Evolutionary conservation across 163 green algal genomes (phyloP).

Genomic region (Trebouxiophyceae sp.): DNA sequence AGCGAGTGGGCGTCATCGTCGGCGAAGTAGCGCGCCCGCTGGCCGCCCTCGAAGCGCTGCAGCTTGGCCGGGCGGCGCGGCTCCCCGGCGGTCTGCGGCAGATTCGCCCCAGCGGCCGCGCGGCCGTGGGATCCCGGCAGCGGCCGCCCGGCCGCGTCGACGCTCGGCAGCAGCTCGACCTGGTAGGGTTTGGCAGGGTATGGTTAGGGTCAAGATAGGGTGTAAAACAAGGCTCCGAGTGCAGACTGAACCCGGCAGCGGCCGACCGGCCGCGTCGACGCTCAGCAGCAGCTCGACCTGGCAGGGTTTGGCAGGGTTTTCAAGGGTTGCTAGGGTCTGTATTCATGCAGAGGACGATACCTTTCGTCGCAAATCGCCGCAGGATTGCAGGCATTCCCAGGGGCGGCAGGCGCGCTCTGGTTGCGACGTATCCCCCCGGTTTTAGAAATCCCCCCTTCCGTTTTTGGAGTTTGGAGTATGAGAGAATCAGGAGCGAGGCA

Average conservation of each 20-base stretch:
- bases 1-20: conserved; percentile 50
- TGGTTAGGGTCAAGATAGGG: no score
- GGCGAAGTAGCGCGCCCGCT: conserved; percentile 45
- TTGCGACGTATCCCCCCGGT: neutral
- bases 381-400: no score
- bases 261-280: neutral
- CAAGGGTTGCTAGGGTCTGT: no score
- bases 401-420: neutral
- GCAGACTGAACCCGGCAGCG: neutral
- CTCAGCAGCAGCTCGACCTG: neutral
- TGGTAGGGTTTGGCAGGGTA: no score
- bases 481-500: no score
- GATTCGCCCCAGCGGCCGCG: neutral
- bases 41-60: conserved; percentile 34
- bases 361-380: no score
- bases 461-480: no score
- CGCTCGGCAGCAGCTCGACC: neutral
- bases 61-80: conserved; percentile 12
- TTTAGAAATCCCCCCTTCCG: no score
- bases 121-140: neutral
- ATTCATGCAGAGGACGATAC: no score
- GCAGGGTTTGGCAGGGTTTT: no score
- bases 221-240: no score
- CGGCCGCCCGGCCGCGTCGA: neutral
- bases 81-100: neutral